Evolutionary conservation across 192 early-diverging fungal genomes (phyloP).

Genomic region (Podila epicladia): DNA sequence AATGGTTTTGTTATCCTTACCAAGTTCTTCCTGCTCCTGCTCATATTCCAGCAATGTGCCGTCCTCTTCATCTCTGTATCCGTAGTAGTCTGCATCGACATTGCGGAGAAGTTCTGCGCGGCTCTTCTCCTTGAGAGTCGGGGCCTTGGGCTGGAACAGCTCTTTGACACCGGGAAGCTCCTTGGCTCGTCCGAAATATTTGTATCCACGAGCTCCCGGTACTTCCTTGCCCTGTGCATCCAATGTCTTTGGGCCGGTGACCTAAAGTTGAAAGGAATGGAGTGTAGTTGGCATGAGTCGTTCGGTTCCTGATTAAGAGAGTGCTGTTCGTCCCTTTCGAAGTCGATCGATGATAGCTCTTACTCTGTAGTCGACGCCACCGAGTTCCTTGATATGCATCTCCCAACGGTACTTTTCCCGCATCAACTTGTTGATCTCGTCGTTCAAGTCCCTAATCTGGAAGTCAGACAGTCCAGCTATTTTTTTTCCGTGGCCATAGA

Average conservation of each 20-base stretch:
- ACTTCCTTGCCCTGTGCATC: slow-evolving; percentile 91
- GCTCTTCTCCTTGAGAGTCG: slow-evolving; percentile 60
- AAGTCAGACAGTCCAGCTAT: slow-evolving; percentile 86
- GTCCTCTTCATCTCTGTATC: slow-evolving; percentile 94
- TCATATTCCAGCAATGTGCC: slow-evolving; percentile 84
- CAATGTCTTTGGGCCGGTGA: slow-evolving; percentile 77
- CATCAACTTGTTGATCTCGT: slow-evolving; percentile 95
- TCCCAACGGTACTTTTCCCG: slow-evolving; percentile 96
- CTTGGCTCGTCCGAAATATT: slow-evolving; percentile 97
- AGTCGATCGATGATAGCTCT: not conserved
- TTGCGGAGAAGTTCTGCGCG: slow-evolving; percentile 78
- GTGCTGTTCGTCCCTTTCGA: too few species aligned
- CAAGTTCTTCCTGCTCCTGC: slow-evolving; percentile 62
- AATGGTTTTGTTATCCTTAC: slow-evolving; percentile 10
- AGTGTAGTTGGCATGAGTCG: too few species aligned
- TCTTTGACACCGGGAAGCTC: slow-evolving; percentile 95
- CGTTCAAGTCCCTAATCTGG: slow-evolving; percentile 94
- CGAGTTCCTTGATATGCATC: slow-evolving; percentile 87
- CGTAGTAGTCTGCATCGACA: slow-evolving; percentile 95
- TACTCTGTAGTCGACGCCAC: slow-evolving; percentile 91
- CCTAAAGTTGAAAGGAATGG: slow-evolving; percentile 46
- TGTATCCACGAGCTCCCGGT: slow-evolving; percentile 91
- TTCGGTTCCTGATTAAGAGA: not conserved
- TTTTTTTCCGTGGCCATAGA: not conserved
- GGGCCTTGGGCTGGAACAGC: slow-evolving; percentile 79